Base-by-base conservation (phyloP, 129 eudicot genomes). In the Glebionis coronaria region DNA sequence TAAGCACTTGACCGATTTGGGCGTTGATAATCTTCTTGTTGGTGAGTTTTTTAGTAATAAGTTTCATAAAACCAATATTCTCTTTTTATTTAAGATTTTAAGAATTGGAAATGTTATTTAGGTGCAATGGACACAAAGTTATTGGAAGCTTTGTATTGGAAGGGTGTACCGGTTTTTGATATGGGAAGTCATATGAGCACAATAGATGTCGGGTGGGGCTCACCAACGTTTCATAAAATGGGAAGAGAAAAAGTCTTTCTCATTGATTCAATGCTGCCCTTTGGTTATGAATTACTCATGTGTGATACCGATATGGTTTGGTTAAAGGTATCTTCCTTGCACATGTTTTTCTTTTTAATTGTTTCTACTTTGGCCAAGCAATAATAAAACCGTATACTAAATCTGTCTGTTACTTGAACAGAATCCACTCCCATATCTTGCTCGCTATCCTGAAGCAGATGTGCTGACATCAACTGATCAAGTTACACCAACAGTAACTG, bases 151-250 rank as follows among this genome's bases (percentile, higher is more conserved):
- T 92, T 93, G 67, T 86, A 93, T 47, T 93, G 97, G 97, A 93
- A 88, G 65, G 99, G 99, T 63, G 79, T 93, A 54, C 99, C 99
- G 2, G 95, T 86, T 80, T 93, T 93, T 75, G 99, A 93, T 73
- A 93, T 93, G 99, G 99, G 90, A 4, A 93, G 99, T 79, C 99
- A 89, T 76, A 93, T 93, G 97, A 93, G 99, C 82, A 86, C 95
- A 12, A 50, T 84, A 29, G 99, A 93, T 76, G 99, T 89, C 51
- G 99, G 99, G 59, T 93, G 99, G 99, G 99, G 99, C 25, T 67
- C 95, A 6, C 90, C 86, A 46, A 79, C 95, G 8, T 93, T 93
- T 82, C 99, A 93, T 76, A 93, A 93, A 79, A 93, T 93, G 97
- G 99, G 99, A 52, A 81, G 99, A 58, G 97, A 93, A 76, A 93